Evolutionary conservation across 306 rosid species (phyloP).

Genomic region (Spatholobus suberectus): DNA sequence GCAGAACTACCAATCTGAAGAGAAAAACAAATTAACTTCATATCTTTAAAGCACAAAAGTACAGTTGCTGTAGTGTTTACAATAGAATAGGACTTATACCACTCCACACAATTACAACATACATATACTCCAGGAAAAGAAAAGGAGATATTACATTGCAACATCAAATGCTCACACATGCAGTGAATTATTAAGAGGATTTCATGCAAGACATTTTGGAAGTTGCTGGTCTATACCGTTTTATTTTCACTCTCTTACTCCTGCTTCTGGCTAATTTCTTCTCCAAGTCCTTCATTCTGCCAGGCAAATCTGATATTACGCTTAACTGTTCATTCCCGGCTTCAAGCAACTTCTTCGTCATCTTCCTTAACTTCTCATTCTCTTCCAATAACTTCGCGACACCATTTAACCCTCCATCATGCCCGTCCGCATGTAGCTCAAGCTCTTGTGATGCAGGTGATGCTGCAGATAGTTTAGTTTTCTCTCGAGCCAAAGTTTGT

Average conservation of each 20-base stretch:
- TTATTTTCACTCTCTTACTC: slow-evolving; percentile 46
- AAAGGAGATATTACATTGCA: slow-evolving; percentile 15
- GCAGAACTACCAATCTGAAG: not conserved
- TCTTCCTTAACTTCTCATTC: slow-evolving; percentile 60
- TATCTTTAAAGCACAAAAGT: not conserved
- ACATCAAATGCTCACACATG: not conserved
- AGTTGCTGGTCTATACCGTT: slow-evolving; percentile 17
- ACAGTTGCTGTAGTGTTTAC: not conserved
- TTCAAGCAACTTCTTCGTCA: slow-evolving; percentile 66
- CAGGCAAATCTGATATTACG: slow-evolving; percentile 61
- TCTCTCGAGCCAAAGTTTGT: not conserved
- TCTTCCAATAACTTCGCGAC: slow-evolving; percentile 51
- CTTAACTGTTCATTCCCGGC: slow-evolving; percentile 68
- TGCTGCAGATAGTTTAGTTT: not conserved
- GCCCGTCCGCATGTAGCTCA: not conserved
- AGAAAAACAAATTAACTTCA: not conserved
- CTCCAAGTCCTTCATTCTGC: slow-evolving; percentile 76
- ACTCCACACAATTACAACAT: not conserved
- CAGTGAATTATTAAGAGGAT: not conserved
- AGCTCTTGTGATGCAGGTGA: not conserved
- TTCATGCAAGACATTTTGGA: slow-evolving; percentile 26
- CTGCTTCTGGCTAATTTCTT: slow-evolving; percentile 59
- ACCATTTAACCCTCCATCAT: slow-evolving; percentile 1
- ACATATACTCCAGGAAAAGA: not conserved
- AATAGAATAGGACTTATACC: not conserved